Base-by-base conservation (phyloP, 2,329 filamentous ascomycete genomes). In the Colletotrichum liriopes region DNA sequence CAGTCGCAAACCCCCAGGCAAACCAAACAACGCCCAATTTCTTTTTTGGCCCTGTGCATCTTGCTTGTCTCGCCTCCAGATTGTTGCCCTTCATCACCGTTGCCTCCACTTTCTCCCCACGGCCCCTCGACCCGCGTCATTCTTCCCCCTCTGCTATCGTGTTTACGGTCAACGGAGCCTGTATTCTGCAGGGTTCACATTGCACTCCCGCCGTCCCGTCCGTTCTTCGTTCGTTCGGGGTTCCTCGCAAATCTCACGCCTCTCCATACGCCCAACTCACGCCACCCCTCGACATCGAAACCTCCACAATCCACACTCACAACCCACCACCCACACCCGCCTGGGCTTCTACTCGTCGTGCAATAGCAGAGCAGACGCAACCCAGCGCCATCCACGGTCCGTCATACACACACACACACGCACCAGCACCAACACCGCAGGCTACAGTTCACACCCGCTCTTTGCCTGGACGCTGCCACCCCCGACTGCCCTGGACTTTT, bases 1-100 rank as follows among this genome's bases (percentile, higher is more conserved):
- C 20, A 9, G 26, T 52, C 45, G 41, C 23, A 20, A 43, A 29
- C 23, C 65, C 56, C 55, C 35, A 20, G 37, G 32, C 63, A 63
- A 63, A 47, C 69, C 59, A 68, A 59, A 64, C 56, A 43, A 26
- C 32, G 35, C 16, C 59, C 52, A 69, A 47, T 72, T 58, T 60
- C 65, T 66, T 67, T 55, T 56, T 39, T 18, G 43, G n/a, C 45
- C 23, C 52, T 64, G 58, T 32, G 7, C 45, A 23, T 45, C 59
- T 47, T 69, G 65, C 59, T 69, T 64, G 65, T 59, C 65, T 72
- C 65, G 52, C 65, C 69, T 72, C 59, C 69, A 54, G 59, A 35
- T 49, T 16, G 45, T 41, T 41, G 45, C 52, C 65, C 59, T 72
- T 69, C 65, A 64, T 69, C 69, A 69, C 49, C n/a, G n/a, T 54